Evolutionary conservation across 352 stramenopile species (phyloP).

Genomic region (Globisporangium cederbergense): DNA sequence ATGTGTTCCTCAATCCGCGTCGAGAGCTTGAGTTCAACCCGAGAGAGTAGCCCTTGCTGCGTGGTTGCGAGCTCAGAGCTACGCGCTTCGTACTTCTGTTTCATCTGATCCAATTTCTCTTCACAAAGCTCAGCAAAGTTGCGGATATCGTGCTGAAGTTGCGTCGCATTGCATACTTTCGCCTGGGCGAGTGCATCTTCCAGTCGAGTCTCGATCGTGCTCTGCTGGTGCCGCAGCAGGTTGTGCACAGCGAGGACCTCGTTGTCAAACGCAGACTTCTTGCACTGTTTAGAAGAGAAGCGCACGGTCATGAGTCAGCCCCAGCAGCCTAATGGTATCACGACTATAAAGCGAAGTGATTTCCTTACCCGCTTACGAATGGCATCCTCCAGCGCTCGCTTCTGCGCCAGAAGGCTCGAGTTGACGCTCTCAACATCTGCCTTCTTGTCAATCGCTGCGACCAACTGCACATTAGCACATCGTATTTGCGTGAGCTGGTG

Average conservation of each 20-base stretch:
- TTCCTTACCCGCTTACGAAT: constrained; percentile 37
- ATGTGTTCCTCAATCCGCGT: constrained; percentile 2
- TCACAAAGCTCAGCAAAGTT: neutral
- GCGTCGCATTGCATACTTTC: neutral
- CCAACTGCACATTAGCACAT: constrained; percentile 18
- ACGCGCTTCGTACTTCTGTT: constrained; percentile 2
- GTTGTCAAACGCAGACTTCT: constrained; percentile 47
- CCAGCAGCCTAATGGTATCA: neutral
- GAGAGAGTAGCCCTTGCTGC: neutral
- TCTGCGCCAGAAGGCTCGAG: constrained; percentile 20
- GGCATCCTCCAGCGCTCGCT: constrained; percentile 31
- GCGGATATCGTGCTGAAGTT: neutral
- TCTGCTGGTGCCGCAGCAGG: constrained; percentile 26
- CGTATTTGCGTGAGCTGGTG: too few species aligned
- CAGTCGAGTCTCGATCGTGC: neutral
- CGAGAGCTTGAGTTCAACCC: neutral
- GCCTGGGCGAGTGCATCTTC: neutral
- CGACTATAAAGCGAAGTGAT: neutral
- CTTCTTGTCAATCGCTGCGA: constrained; percentile 43
- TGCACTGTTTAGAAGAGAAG: constrained; percentile 19
- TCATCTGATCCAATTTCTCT: neutral
- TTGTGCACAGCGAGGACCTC: constrained; percentile 41
- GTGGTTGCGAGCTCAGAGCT: neutral
- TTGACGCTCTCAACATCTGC: constrained; percentile 32
- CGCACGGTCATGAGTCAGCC: too few species aligned